These are phyloP conservation scores for Solanum gracilifrons DNA, from an alignment of 257 asterid genomes.

Conservation along the genomic window DNA sequence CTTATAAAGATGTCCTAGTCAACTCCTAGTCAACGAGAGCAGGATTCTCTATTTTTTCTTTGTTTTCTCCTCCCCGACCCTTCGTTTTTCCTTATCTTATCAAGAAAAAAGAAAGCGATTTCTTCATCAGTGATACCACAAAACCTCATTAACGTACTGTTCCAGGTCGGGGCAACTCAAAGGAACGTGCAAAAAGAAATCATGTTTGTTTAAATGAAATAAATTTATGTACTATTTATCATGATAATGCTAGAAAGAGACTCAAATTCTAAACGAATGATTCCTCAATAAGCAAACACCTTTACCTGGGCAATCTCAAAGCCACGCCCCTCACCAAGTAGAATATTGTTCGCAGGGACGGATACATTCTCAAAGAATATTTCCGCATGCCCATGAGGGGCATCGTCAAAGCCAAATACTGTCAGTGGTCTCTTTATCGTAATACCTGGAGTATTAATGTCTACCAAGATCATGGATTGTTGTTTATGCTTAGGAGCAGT, in stretches of 20 bases:
- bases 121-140: background rate
- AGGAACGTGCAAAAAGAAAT: background rate
- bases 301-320: constrained; percentile 96
- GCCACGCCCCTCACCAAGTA: constrained; percentile 96
- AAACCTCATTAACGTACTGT: background rate
- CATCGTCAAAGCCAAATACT: constrained; percentile 94
- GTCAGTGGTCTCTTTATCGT: constrained; percentile 64
- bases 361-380: constrained; percentile 59
- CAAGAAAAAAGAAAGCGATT: background rate
- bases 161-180: background rate
- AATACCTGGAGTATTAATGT: constrained; percentile 69
- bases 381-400: constrained; percentile 99
- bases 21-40: background rate
- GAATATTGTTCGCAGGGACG: constrained; percentile 59
- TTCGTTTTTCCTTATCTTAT: background rate
- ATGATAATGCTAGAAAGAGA: background rate
- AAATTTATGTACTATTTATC: background rate
- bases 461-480: constrained; percentile 93
- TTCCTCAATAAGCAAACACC: background rate
- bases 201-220: background rate
- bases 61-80: background rate
- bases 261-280: background rate
- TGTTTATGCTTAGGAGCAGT: constrained; percentile 70
- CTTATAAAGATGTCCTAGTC: background rate
- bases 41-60: background rate